Percentiles rank a stretch among this genome's conserved stretches.
Conservation (phyloP, 2,329 filamentous ascomycete species). For the Xenosphaeropsis pyriputrescens region DNA sequence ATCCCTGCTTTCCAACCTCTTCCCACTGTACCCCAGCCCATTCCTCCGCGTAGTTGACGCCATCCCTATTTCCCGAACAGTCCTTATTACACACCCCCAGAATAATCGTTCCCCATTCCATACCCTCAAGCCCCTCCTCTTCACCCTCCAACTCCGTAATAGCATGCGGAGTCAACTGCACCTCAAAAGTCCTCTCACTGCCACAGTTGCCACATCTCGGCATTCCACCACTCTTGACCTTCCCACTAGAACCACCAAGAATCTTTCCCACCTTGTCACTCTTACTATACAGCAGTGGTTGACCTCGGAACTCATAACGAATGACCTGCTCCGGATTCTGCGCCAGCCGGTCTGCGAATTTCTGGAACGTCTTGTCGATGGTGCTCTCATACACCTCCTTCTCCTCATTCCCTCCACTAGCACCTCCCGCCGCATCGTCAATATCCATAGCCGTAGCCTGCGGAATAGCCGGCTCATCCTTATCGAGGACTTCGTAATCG, state of each 20-base stretch:
- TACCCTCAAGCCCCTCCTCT: constrained; percentile 59
- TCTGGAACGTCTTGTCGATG: constrained; percentile 65
- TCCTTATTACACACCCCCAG: constrained; percentile 72
- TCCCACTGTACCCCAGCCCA: constrained; percentile 99
- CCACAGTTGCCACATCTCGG: constrained; percentile 70
- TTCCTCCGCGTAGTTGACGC: constrained; percentile 75
- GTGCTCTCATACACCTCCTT: constrained; percentile 58
- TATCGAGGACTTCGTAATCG: constrained; percentile 76
- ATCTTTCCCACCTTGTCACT: constrained; percentile 58
- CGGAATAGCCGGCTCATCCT: constrained; percentile 32
- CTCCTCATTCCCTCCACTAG: constrained; percentile 39
- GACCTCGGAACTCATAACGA: constrained; percentile 62
- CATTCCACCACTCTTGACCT: constrained; percentile 30
- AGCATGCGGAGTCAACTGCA: constrained; percentile 82
- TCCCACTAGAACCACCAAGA: constrained; percentile 23
- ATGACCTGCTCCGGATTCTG: constrained; percentile 77
- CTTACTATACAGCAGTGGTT: constrained; percentile 68
- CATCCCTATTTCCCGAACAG: constrained; percentile 49
- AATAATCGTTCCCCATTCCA: constrained; percentile 96
- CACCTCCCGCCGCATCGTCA: constrained; percentile 23
- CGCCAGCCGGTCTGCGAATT: constrained; percentile 61
- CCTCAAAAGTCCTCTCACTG: constrained; percentile 65
- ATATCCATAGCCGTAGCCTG: constrained; percentile 26
- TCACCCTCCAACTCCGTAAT: constrained; percentile 81
- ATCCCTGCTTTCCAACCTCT: constrained; percentile 32